These are phyloP conservation scores for Cunninghamia lanceolata DNA, from an alignment of 75 land plant genomes.

Conservation along the genomic window DNA sequence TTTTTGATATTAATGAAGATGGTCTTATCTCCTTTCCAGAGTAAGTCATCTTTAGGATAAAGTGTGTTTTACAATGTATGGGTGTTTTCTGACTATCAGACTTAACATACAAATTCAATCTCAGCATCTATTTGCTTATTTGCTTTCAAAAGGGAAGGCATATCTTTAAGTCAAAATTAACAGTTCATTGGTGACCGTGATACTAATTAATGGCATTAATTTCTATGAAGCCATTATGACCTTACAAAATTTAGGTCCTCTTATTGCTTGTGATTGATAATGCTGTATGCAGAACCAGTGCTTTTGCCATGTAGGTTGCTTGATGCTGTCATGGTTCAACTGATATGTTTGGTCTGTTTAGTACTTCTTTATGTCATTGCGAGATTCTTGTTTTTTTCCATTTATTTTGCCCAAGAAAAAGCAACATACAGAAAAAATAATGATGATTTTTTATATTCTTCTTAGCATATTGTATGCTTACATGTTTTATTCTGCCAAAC, in stretches of 20 bases:
- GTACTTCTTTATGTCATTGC: not conserved
- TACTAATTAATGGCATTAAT: not conserved
- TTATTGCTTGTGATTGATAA: not conserved
- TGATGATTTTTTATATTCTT: not conserved
- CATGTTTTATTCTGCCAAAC: conserved; percentile 15
- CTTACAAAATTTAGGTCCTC: not conserved
- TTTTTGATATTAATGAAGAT: conserved; percentile 88
- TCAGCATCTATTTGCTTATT: not conserved
- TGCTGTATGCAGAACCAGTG: not conserved
- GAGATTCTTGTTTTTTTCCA: not conserved
- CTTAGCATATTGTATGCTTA: conserved; percentile 9
- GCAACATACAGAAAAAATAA: not conserved
- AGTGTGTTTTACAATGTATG: not conserved
- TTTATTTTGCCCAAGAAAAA: not conserved
- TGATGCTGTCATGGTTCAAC: not conserved
- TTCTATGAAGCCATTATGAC: not conserved
- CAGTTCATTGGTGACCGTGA: not conserved
- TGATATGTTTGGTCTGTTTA: not conserved
- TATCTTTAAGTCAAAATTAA: not conserved
- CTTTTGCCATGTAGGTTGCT: not conserved
- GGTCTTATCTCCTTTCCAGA: conserved; percentile 89
- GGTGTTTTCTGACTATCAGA: not conserved
- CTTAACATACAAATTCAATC: not conserved
- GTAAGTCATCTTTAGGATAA: conserved; percentile 41
- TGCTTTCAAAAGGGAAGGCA: not conserved